These are phyloP conservation scores for Abelmoschus esculentus DNA, from an alignment of 345 rosid species.

Conservation along the genomic window DNA sequence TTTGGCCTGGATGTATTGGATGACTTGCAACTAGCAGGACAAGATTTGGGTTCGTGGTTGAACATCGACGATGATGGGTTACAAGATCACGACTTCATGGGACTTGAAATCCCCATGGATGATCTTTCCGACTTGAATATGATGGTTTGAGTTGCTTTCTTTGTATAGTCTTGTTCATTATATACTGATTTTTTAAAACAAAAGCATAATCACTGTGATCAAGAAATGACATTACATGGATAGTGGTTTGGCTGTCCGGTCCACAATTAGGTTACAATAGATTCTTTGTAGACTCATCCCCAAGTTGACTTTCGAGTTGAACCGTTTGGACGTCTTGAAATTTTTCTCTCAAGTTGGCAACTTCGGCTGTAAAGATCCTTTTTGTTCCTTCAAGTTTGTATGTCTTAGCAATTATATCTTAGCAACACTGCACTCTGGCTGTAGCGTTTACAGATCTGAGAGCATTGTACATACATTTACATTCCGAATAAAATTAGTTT, in stretches of 20 bases:
- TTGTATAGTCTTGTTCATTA: constrained; percentile 81
- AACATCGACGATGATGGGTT: constrained; percentile 87
- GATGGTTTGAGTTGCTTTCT: constrained; percentile 77
- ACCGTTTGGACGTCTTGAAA: constrained; percentile 31
- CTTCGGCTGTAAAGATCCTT: constrained; percentile 51
- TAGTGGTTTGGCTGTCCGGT: constrained; percentile 40
- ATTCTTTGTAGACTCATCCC: constrained; percentile 52
- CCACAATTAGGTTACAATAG: constrained; percentile 58
- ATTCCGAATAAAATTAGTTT: background rate
- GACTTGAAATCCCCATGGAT: constrained; percentile 99
- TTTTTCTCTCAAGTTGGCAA: constrained; percentile 52
- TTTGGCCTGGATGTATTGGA: constrained; percentile 60
- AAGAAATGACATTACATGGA: constrained; percentile 22
- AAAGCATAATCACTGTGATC: constrained; percentile 12
- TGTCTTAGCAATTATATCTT: constrained; percentile 37
- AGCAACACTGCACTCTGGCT: constrained; percentile 46
- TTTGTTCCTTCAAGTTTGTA: constrained; percentile 43
- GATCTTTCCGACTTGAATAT: constrained; percentile 88
- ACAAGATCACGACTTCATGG: constrained; percentile 84
- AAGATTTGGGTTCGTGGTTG: constrained; percentile 91
- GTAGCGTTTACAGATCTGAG: constrained; percentile 51
- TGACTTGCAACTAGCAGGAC: constrained; percentile 65
- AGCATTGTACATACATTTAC: background rate
- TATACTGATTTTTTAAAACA: constrained; percentile 40
- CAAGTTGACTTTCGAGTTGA: constrained; percentile 44